A percentile compares a stretch with the other conserved stretches of the same genome.
These are phyloP conservation scores for Neurospora sp. DNA, from an alignment of 495 filamentous ascomycete species.

Conservation along the genomic window DNA sequence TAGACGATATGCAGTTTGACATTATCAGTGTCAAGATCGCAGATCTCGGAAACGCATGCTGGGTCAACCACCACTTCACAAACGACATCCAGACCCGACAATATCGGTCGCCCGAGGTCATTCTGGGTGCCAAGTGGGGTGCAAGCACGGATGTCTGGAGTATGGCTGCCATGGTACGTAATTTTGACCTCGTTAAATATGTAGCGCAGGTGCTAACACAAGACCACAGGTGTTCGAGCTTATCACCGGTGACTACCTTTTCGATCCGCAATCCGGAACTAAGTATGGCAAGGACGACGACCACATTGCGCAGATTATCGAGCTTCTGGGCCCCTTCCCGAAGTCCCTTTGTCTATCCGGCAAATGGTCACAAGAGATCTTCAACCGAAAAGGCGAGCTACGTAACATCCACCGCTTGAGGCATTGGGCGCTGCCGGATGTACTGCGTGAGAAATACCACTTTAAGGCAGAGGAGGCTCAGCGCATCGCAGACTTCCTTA, in stretches of 20 bases:
- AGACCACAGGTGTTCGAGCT: conserved; percentile 76
- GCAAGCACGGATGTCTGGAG: conserved; percentile 99
- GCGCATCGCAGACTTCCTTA: conserved; percentile 74
- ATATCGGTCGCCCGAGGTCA: conserved; percentile 95
- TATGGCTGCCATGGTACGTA: conserved; percentile 92
- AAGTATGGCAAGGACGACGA: conserved; percentile 99
- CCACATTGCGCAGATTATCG: conserved; percentile 98
- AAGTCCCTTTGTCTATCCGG: conserved; percentile 82
- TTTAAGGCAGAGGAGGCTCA: conserved; percentile 69
- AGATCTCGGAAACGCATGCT: conserved; percentile 96
- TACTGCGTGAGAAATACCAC: conserved; percentile 94
- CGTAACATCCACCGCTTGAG: conserved; percentile 95
- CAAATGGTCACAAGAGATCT: conserved; percentile 98
- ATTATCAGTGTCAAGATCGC: conserved; percentile 99
- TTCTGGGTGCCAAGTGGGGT: conserved; percentile 94
- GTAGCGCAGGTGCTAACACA: background rate
- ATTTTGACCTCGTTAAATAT: background rate
- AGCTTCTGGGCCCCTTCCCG: conserved; percentile 88
- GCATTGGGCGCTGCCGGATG: conserved; percentile 93
- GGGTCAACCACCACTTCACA: conserved; percentile 97
- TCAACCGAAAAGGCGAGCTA: conserved; percentile 94
- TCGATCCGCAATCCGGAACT: conserved; percentile 96
- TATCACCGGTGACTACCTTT: conserved; percentile 97
- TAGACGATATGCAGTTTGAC: conserved; percentile 43
- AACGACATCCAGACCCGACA: conserved; percentile 98